These are phyloP conservation scores for Thalia dealbata DNA, from an alignment of 176 grass and related monocot genomes.

Conservation along the genomic window DNA sequence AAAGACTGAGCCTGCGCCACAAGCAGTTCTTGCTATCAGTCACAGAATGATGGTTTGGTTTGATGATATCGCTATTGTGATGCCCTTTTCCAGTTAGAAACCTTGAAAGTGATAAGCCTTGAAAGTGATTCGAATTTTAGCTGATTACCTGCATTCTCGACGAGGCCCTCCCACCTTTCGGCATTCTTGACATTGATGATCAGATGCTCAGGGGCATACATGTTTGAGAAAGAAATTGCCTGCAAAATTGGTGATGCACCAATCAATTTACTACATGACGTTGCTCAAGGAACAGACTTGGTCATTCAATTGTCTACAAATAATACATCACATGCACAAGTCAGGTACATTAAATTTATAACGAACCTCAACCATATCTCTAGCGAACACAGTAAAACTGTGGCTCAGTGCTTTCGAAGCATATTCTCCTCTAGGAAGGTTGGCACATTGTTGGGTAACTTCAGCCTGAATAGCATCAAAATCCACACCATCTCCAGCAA, in stretches of 20 bases:
- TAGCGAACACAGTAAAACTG: conserved; percentile 77
- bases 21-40: background rate
- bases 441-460: conserved; percentile 74
- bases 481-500: conserved; percentile 72
- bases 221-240: conserved; percentile 85
- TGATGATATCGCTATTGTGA: too few species aligned
- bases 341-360: background rate
- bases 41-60: too few species aligned
- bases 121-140: background rate
- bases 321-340: too few species aligned
- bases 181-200: conserved; percentile 86
- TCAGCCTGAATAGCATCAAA: conserved; percentile 60
- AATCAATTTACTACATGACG: too few species aligned
- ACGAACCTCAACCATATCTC: conserved; percentile 83
- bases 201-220: conserved; percentile 95
- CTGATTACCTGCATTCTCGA: conserved; percentile 73
- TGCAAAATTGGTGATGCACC: conserved; percentile 17
- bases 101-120: background rate
- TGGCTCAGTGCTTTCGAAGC: conserved; percentile 88
- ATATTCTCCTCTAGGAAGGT: conserved; percentile 89
- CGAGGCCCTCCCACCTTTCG: conserved; percentile 66
- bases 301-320: too few species aligned
- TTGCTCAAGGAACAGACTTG: too few species aligned
- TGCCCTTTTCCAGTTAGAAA: too few species aligned
- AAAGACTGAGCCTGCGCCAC: conserved; percentile 70